phyloP scores from a whole-genome alignment of 345 rosid species.

The Viola odorata region DNA sequence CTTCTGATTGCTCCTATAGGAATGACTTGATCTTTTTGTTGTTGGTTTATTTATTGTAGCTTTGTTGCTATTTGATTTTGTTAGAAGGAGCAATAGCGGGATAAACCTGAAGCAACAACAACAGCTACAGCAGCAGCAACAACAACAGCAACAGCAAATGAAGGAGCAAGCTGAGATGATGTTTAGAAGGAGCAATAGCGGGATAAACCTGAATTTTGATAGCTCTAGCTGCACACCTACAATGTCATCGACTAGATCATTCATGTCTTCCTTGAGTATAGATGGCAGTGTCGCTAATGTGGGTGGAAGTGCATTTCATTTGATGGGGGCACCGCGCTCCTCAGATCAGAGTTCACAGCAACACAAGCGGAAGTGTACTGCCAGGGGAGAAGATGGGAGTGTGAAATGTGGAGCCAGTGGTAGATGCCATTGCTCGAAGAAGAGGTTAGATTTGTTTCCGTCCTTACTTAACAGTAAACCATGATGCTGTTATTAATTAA shows the following conservation, averaged over 20 bases:
- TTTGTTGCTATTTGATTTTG: too few relatives aligned
- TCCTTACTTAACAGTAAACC: not conserved
- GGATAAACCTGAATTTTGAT: constrained; percentile 66
- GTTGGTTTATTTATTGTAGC: too few relatives aligned
- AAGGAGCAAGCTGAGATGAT: constrained; percentile 75
- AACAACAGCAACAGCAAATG: constrained; percentile 47
- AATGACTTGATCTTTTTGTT: too few relatives aligned
- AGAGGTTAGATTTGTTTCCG: constrained; percentile 38
- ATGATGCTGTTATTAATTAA: not conserved
- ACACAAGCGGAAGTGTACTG: constrained; percentile 60
- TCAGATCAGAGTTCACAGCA: constrained; percentile 62
- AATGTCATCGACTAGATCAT: constrained; percentile 64
- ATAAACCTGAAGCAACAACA: too few relatives aligned
- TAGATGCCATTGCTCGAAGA: constrained; percentile 78
- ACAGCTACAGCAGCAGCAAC: constrained; percentile 32
- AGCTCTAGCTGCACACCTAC: constrained; percentile 75
- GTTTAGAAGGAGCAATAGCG: constrained; percentile 55
- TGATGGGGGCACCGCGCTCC: constrained; percentile 48
- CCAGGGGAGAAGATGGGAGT: constrained; percentile 62
- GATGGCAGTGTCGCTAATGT: constrained; percentile 66
- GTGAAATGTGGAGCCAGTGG: constrained; percentile 58
- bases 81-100: too few relatives aligned
- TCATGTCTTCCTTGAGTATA: constrained; percentile 67
- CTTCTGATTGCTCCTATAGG: too few relatives aligned
- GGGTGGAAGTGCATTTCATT: constrained; percentile 52